Base-by-base conservation (phyloP, 148 eudicot species). In the Vaccinium darrowii region DNA sequence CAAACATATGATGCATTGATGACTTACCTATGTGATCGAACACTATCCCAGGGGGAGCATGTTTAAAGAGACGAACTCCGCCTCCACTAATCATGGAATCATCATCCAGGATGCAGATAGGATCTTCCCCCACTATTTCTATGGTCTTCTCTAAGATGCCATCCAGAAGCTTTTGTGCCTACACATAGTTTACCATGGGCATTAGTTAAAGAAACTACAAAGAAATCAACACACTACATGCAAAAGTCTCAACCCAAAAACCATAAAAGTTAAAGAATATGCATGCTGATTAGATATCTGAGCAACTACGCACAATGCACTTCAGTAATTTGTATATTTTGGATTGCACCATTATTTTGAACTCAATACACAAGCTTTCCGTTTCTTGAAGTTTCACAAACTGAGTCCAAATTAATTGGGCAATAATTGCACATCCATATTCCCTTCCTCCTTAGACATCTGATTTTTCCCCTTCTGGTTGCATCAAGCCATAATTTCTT, bases 161-260 rank as follows among this genome's bases (percentile, higher is more conserved):
- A 83, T 92, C 93, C 90, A 94, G 86, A n/a, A 88, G 79, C 86
- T 92, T 92, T 63, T 93, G 98, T 53, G 93, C 94, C 99, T 96
- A 90, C 81, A 90, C 21, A 76, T n/a, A 67, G 33, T 58, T 82
- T 43, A 73, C 23, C n/a, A 12, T 10, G 4, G 11, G 39, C 5
- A 51, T 49, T 60, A 18, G 27, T 30, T 33, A 78, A 2, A 54
- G 67, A 51, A 63, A 21, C 58, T 60, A 27, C 33, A 25, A 63
- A 57, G 13, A 74, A 15, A 76, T 43, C 1, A 23, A 76, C 9
- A 71, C 23, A 71, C 13, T 1, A 12, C 12, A 36, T 1, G 14
- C 53, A 11, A 79, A 69, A 82, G 19, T 79, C 2, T 9, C n/a
- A 10, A 72, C 30, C 0, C 10, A 43, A 54, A 47, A 63, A 63